phyloP scores from a whole-genome alignment of 345 rosid species.

The Melaleuca quinquenervia region DNA sequence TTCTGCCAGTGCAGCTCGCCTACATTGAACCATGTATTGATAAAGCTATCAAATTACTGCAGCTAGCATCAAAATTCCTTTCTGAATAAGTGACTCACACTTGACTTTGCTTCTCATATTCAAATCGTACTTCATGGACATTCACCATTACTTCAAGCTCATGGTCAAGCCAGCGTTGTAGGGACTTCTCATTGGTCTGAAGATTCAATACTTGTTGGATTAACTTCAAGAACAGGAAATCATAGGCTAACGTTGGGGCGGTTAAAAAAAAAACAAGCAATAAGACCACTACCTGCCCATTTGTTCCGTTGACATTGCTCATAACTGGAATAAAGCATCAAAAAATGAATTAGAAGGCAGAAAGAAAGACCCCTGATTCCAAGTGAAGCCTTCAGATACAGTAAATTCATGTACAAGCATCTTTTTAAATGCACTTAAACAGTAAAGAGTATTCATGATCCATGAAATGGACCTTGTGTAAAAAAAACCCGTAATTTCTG shows the following conservation, averaged over 20 bases:
- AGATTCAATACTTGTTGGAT: constrained; percentile 1
- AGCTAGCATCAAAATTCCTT: background rate
- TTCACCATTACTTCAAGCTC: constrained; percentile 99
- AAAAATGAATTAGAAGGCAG: constrained; percentile 18
- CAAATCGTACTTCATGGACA: constrained; percentile 96
- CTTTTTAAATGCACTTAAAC: background rate
- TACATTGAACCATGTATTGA: constrained; percentile 4
- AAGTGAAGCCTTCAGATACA: background rate
- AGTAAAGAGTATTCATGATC: background rate
- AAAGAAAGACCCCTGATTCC: background rate
- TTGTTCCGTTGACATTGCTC: constrained; percentile 60
- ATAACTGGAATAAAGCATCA: constrained; percentile 37
- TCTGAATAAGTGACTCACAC: constrained; percentile 43
- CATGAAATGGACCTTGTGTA: background rate
- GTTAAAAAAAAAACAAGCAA: background rate
- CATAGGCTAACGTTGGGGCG: background rate
- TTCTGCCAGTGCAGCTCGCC: constrained; percentile 93
- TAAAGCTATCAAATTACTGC: background rate
- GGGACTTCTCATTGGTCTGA: constrained; percentile 82
- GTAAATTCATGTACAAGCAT: background rate
- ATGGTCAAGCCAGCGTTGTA: constrained; percentile 92
- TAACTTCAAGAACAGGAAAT: background rate
- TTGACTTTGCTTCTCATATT: constrained; percentile 95
- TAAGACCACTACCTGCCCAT: constrained; percentile 60
- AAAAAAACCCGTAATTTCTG: background rate